Evolutionary conservation across 2,329 filamentous ascomycete genomes (phyloP).

Genomic region (Colletotrichum salicis): DNA sequence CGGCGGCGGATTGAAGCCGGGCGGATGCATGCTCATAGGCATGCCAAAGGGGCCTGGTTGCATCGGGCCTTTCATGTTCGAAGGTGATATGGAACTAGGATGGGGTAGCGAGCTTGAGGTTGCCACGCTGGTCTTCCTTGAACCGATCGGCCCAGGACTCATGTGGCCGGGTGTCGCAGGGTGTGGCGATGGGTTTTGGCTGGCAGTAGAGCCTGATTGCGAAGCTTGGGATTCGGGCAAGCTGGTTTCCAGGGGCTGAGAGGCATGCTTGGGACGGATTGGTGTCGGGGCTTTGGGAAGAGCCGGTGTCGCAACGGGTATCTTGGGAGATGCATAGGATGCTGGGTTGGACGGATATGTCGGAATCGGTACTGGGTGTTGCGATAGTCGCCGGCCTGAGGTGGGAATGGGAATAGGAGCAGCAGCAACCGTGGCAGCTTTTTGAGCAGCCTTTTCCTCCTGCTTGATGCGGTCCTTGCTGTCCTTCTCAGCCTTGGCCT

Average conservation of each 20-base stretch:
- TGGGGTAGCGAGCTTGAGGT: conserved; percentile 41
- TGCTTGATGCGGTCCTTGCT: conserved; percentile 55
- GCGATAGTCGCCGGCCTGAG: conserved; percentile 51
- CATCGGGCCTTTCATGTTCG: conserved; percentile 58
- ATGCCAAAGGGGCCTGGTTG: conserved; percentile 63
- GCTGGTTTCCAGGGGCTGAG: conserved; percentile 82
- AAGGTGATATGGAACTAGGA: conserved; percentile 71
- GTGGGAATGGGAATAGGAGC: conserved; percentile 51
- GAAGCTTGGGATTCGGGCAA: conserved; percentile 76
- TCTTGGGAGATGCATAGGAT: conserved; percentile 79
- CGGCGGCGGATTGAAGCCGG: conserved; percentile 53
- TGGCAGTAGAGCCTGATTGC: conserved; percentile 65
- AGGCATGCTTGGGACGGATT: conserved; percentile 78
- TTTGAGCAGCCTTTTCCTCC: conserved; percentile 52
- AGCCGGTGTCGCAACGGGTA: conserved; percentile 81
- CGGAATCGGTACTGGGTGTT: conserved; percentile 56
- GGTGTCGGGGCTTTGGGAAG: conserved; percentile 86
- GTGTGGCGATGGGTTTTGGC: conserved; percentile 69
- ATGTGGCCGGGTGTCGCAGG: conserved; percentile 72
- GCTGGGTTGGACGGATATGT: conserved; percentile 66
- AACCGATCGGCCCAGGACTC: conserved; percentile 71
- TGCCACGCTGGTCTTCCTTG: conserved; percentile 63
- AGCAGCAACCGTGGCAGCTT: conserved; percentile 50
- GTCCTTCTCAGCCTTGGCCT: conserved; percentile 47
- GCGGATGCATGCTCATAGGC: conserved; percentile 67